These are phyloP conservation scores for Neonectria magnoliae DNA, from an alignment of 2,329 filamentous ascomycete genomes.

Conservation along the genomic window DNA sequence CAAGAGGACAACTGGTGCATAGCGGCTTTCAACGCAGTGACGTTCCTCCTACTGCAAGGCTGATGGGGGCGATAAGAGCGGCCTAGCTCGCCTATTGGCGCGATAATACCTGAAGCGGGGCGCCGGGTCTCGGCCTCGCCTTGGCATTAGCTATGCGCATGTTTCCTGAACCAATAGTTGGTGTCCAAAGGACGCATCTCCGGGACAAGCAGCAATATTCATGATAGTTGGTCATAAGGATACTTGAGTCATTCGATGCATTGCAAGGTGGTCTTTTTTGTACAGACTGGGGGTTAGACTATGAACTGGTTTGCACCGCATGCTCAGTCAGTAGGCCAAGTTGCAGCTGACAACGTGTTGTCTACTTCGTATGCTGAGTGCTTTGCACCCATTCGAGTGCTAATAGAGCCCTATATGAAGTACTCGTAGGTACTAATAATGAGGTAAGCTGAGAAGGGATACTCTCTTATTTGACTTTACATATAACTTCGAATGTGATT, in stretches of 20 bases:
- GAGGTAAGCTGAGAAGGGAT: neutral
- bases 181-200: neutral
- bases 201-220: conserved; percentile 9
- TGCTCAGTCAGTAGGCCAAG: neutral
- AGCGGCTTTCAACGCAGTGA: conserved; percentile 33
- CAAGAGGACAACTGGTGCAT: conserved; percentile 51
- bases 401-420: neutral
- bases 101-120: conserved; percentile 31
- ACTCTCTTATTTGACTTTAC: neutral
- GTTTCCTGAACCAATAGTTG: conserved; percentile 33
- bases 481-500: neutral
- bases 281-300: neutral
- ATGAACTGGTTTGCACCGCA: neutral
- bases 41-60: conserved; percentile 41
- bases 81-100: conserved; percentile 25
- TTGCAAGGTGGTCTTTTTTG: neutral
- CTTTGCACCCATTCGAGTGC: neutral
- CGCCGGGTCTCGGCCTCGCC: conserved; percentile 21
- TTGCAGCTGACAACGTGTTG: neutral
- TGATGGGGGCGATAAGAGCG: conserved; percentile 28
- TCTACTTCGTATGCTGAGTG: neutral
- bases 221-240: conserved; percentile 18
- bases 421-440: no score
- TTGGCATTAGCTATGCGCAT: conserved; percentile 20
- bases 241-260: neutral